Conservation (phyloP, 441 rosid genomes). For the Populus hybrid region DNA sequence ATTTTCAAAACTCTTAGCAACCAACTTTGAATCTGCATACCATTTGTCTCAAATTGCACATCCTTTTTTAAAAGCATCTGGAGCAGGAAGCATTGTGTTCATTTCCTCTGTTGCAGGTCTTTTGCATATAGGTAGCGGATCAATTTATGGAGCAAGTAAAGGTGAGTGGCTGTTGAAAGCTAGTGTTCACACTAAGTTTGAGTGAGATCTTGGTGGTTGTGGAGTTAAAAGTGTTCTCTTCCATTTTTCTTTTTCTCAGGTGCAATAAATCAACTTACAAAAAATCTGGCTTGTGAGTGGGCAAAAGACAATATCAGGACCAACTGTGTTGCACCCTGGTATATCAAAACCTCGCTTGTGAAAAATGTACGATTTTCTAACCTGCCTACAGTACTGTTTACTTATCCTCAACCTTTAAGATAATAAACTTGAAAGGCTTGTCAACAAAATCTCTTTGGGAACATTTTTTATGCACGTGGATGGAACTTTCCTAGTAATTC, state of each 20-base stretch:
- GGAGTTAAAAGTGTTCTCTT: neutral
- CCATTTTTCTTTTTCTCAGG: slow-evolving; percentile 32
- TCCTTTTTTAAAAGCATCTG: slow-evolving; percentile 80
- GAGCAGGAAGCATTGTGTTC: slow-evolving; percentile 66
- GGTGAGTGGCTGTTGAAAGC: slow-evolving; percentile 32
- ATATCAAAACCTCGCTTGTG: slow-evolving; percentile 67
- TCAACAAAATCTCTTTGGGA: neutral
- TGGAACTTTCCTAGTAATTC: neutral
- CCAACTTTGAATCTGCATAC: slow-evolving; percentile 73
- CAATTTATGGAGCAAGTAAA: slow-evolving; percentile 68
- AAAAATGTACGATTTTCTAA: slow-evolving; percentile 43
- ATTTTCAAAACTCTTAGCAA: slow-evolving; percentile 43
- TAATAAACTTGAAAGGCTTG: neutral
- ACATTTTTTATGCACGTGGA: neutral
- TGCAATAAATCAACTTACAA: slow-evolving; percentile 85
- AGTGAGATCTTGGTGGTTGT: neutral
- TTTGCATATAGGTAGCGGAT: slow-evolving; percentile 45
- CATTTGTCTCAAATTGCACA: slow-evolving; percentile 75
- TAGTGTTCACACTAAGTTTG: neutral
- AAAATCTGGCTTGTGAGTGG: slow-evolving; percentile 91
- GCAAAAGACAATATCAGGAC: slow-evolving; percentile 82
- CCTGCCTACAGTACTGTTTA: neutral
- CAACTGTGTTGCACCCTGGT: slow-evolving; percentile 86
- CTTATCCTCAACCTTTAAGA: neutral
- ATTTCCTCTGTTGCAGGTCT: slow-evolving; percentile 80